Base-by-base conservation (phyloP, 768 basidiomycete species). In the Rhodocollybia butyracea region DNA sequence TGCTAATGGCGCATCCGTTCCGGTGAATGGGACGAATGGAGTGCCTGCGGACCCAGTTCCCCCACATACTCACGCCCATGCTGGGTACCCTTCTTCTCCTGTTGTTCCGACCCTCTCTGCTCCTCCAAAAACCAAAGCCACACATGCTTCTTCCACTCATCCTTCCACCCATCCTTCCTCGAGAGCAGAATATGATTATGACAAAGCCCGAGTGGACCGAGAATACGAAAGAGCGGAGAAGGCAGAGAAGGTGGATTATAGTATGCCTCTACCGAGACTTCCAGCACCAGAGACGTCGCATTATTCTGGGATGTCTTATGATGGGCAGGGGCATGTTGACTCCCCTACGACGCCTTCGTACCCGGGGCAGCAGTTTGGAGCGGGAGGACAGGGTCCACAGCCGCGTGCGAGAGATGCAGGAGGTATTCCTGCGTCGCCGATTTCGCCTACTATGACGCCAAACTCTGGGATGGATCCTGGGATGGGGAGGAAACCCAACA, bases 281-380 rank as follows among this genome's bases (percentile, higher is more conserved):
- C 91, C 92, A 27, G 82, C 88, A 2, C 92, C 92, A 0, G 88
- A 87, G 64, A 83, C 88, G 5, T 84, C 85, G 0, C 91, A 94
- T 65, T 89, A 85, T 63, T 89, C 89, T 15, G 87, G 84, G 8
- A 81, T 86, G 81, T 89, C 89, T 30, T 94, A 94, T 63, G 89
- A 92, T 63, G 70, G 76, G 21, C 64, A 7, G 60, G 79, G 1
- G 69, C 82, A 2, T 79, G 85, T 1, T 80, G n/a, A n/a, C n/a
- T n/a, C 85, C 0, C 87, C 91, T 1, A 86, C 84, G 1, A 64
- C 81, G 2, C 72, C 80, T 1, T 68, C 73, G 3, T 89, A 88
- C 72, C 42, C n/a, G n/a, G 34, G 17, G n/a, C 53, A 24, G 41
- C 42, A 3, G 36, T 45, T 21, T 77, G n/a, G n/a, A n/a, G n/a